Evolutionary conservation across 805 yeast genomes (phyloP).

Genomic region (Scheffersomyces lignosus): DNA sequence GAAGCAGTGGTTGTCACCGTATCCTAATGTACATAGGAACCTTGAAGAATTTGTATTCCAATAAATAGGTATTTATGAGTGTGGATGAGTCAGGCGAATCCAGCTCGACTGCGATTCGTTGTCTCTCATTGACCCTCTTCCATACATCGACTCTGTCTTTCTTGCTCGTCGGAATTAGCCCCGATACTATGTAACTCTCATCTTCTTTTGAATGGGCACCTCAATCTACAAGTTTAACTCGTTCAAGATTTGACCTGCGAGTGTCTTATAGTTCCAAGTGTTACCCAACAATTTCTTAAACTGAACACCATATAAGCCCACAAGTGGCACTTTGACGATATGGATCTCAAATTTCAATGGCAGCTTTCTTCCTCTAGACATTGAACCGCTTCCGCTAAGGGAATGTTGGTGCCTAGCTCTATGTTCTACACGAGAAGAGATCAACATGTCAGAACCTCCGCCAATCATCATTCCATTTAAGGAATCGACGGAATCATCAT

Average conservation of each 20-base stretch:
- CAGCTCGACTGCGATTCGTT: too few relatives aligned
- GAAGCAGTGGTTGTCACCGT: too few relatives aligned
- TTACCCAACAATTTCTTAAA: constrained; percentile 92
- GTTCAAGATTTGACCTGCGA: constrained; percentile 80
- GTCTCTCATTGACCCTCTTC: too few relatives aligned
- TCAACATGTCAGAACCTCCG: constrained; percentile 59
- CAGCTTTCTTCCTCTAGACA: constrained; percentile 21
- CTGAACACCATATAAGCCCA: constrained; percentile 90
- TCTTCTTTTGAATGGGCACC: too few relatives aligned
- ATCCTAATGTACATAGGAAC: too few relatives aligned
- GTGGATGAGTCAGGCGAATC: too few relatives aligned
- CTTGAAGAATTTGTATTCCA: too few relatives aligned
- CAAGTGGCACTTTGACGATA: constrained; percentile 87
- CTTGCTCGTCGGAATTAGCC: too few relatives aligned
- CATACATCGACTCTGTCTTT: too few relatives aligned
- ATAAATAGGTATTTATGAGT: neutral
- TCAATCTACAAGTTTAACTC: constrained; percentile 57
- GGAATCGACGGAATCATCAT: constrained; percentile 57
- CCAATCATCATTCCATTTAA: constrained; percentile 51
- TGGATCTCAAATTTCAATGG: constrained; percentile 89
- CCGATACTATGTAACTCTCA: too few relatives aligned
- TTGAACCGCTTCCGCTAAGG: constrained; percentile 20
- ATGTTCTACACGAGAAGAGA: constrained; percentile 60
- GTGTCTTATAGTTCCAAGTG: constrained; percentile 90
- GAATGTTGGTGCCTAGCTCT: constrained; percentile 37